These are phyloP conservation scores for Eutrema yunnanense DNA, from an alignment of 345 rosid genomes.

Conservation along the genomic window DNA sequence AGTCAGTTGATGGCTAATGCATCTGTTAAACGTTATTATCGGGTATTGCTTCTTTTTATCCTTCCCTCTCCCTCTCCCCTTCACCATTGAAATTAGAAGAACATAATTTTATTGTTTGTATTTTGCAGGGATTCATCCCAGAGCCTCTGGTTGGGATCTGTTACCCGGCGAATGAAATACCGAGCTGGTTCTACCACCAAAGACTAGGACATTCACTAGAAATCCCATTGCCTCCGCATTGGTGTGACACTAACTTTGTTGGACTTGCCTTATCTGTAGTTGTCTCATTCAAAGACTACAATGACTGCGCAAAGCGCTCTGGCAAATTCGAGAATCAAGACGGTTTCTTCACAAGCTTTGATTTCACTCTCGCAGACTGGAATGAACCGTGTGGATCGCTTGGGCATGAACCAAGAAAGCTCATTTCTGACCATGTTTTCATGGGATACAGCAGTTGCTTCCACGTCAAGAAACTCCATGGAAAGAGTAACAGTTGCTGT, in stretches of 20 bases:
- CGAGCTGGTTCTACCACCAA: conserved; percentile 31
- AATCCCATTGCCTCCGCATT: conserved; percentile 28
- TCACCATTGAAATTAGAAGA: not conserved
- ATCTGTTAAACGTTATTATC: conserved; percentile 8
- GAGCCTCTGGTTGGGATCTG: conserved; percentile 17
- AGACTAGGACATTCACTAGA: conserved; percentile 26
- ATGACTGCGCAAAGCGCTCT: not conserved
- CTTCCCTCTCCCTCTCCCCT: not conserved
- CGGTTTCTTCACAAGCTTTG: conserved; percentile 4
- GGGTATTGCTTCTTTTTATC: not conserved
- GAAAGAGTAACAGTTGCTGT: conserved; percentile 15
- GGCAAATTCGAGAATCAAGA: conserved; percentile 24
- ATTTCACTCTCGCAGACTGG: conserved; percentile 21
- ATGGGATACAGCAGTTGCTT: conserved; percentile 26
- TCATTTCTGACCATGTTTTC: conserved; percentile 23
- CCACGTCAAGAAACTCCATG: conserved; percentile 11
- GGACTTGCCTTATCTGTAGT: conserved; percentile 31
- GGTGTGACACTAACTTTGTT: conserved; percentile 24
- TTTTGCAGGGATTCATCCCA: conserved; percentile 13
- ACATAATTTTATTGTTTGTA: not conserved
- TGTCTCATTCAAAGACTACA: conserved; percentile 22
- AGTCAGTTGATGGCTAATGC: conserved; percentile 25
- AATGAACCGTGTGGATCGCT: conserved; percentile 19
- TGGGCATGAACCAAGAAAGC: conserved; percentile 15
- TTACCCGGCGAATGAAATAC: conserved; percentile 10